Base-by-base conservation (phyloP, 2,329 filamentous ascomycete genomes). In the Exophiala oligosperma region DNA sequence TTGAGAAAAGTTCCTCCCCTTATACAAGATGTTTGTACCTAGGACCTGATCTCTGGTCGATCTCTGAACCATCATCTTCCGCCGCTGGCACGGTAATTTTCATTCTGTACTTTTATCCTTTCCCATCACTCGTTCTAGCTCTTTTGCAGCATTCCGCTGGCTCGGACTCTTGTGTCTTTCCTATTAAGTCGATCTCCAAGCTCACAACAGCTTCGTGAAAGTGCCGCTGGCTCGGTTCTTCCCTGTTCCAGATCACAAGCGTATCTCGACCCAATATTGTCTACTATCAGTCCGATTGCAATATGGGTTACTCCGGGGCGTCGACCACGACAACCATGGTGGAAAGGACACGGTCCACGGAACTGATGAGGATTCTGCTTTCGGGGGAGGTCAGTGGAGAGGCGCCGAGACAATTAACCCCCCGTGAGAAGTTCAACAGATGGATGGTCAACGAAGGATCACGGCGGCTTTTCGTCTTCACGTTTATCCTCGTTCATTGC, bases 371-470 rank as follows among this genome's bases (percentile, higher is more conserved):
- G 63, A 91, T 93, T 87, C 77, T 94, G 71, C 82, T 92, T 71
- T 91, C 89, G 57, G 89, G 89, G 52, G 88, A 92, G 77, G 88
- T 92, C 84, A 90, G 85, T 53, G 85, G 86, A 69, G 87, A 91
- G 71, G 82, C 79, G 68, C 85, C 88, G 66, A 86, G 85, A 70
- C 81, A 86, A 56, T 77, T 92, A 66, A 84, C 84, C 21, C 74
- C 83, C 61, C 81, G 84, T 68, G 88, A 92, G 72, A 88, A 83
- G 71, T 88, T 92, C 70, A 87, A 92, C 73, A 81, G 86, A 64
- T 93, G 90, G 90, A 92, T 93, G 90, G 87, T 93, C 60, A 92
- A 93, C 71, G 90, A 93, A 71, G 90, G 90, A 62, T 92, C 91
- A 72, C 82, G 89, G 71, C 81, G 88, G 84, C 81, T 92, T 85